Base-by-base conservation (phyloP, 306 rosid species). In the Cucumis hystrix region DNA sequence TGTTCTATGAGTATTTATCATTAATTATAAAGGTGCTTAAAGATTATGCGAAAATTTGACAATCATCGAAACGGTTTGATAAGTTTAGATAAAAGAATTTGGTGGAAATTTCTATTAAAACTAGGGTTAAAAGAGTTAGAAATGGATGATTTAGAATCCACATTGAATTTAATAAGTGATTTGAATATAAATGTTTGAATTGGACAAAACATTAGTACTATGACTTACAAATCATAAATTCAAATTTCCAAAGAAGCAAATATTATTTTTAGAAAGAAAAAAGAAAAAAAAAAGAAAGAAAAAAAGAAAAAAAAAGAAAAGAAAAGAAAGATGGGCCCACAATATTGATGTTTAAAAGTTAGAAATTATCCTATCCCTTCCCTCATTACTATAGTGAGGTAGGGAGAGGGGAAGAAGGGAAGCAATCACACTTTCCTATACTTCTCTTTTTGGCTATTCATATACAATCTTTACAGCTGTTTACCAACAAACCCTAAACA, bases 401-500 rank as follows among this genome's bases (percentile, higher is more conserved):
- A 43, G 23, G 9, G 47, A 64, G 47, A 16, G 69, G 5, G 52
- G 9, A 6, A 30, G 67, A 8, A 0, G 17, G 18, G 16, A 66
- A 21, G 23, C 7, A 68, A 68, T 15, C 45, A 68, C 33, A 68
- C 33, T 68, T 41, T 68, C 18, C 74, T 6, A 68, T 68, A 28
- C 18, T 68, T 41, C 56, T 43, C 11, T 21, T 71, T 45, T 68
- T 68, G 55, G 35, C 3, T 68, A 21, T 20, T 35, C 58, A 71
- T 70, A 47, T 52, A 52, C 14, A 71, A 49, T 1, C 60, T 71
- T 71, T 71, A 49, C 76, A 49, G 76, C 76, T 71, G 76, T 71
- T 71, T 15, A 28, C 41, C 37, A 71, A 49, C 3, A 37, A 66
- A 64, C 71, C 33, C 73, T 28, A 61, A 40, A 71, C 41, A 51